Evolutionary conservation across 352 stramenopile genomes (phyloP).

Genomic region (Salisapilia sapeloensis): DNA sequence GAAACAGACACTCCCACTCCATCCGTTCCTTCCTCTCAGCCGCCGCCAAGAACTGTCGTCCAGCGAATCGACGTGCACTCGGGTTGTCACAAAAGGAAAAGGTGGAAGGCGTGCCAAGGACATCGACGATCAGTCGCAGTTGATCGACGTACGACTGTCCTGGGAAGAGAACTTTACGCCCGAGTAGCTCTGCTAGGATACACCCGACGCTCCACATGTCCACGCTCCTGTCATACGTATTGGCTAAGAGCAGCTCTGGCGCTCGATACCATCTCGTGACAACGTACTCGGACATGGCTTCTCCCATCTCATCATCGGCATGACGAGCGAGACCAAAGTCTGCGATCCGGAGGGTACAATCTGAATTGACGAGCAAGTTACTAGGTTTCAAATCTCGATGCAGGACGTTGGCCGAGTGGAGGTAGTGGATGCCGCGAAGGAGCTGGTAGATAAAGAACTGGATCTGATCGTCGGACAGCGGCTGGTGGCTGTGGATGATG

Average conservation of each 20-base stretch:
- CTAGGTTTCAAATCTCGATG: slow-evolving; percentile 95
- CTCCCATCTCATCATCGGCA: slow-evolving; percentile 61
- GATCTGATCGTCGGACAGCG: slow-evolving; percentile 87
- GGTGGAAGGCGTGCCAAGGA: slow-evolving; percentile 66
- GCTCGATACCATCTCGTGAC: slow-evolving; percentile 89
- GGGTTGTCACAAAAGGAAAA: slow-evolving; percentile 81
- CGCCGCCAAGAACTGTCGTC: slow-evolving; percentile 64
- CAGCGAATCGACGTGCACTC: slow-evolving; percentile 60
- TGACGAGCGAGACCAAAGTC: slow-evolving; percentile 81
- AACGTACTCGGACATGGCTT: slow-evolving; percentile 86
- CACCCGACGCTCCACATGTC: slow-evolving; percentile 97
- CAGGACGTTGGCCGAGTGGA: slow-evolving; percentile 91
- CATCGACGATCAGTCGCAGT: slow-evolving; percentile 74
- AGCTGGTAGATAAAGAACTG: slow-evolving; percentile 96
- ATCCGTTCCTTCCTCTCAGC: slow-evolving; percentile 52
- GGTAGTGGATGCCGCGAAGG: slow-evolving; percentile 88
- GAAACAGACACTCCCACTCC: slow-evolving; percentile 61
- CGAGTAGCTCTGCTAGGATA: slow-evolving; percentile 98
- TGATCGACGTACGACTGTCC: slow-evolving; percentile 79
- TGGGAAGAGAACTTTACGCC: slow-evolving; percentile 68
- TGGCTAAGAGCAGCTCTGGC: slow-evolving; percentile 66
- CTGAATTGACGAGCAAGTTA: slow-evolving; percentile 92
- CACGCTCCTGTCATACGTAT: slow-evolving; percentile 71
- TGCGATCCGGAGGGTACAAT: slow-evolving; percentile 78
- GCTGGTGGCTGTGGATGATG: slow-evolving; percentile 77